These are phyloP conservation scores for Pseudogymnoascus sp. DNA, from an alignment of 2,329 filamentous ascomycete species.

Conservation along the genomic window DNA sequence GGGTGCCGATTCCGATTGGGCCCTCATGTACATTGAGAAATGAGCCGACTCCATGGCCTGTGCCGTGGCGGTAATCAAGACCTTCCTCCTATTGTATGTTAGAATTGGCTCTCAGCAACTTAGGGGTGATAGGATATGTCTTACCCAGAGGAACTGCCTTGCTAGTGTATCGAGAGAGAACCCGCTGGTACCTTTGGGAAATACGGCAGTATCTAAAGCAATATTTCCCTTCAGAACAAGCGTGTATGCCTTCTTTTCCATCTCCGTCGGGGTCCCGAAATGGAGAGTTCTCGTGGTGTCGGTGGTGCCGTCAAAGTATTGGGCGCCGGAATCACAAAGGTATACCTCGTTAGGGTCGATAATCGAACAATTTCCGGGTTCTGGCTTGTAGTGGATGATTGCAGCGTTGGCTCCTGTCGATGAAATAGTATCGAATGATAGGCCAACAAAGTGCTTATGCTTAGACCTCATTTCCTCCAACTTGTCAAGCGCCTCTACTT, in stretches of 20 bases:
- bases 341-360: slow-evolving; percentile 85
- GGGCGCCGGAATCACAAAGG: slow-evolving; percentile 94
- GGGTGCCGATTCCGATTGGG: slow-evolving; percentile 89
- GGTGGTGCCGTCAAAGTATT: slow-evolving; percentile 91
- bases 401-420: slow-evolving; percentile 79
- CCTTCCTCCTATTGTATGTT: slow-evolving; percentile 51
- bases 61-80: slow-evolving; percentile 91
- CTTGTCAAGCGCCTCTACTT: slow-evolving; percentile 87
- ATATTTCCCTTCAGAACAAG: slow-evolving; percentile 93
- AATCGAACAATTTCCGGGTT: slow-evolving; percentile 69
- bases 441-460: slow-evolving; percentile 70
- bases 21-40: slow-evolving; percentile 97
- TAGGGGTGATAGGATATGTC: slow-evolving; percentile 17
- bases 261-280: slow-evolving; percentile 74
- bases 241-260: slow-evolving; percentile 85
- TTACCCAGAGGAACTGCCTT: slow-evolving; percentile 84
- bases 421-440: slow-evolving; percentile 94
- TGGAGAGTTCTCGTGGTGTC: slow-evolving; percentile 92
- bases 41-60: slow-evolving; percentile 90
- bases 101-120: slow-evolving; percentile 2
- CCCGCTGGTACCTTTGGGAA: slow-evolving; percentile 90
- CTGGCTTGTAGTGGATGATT: slow-evolving; percentile 91
- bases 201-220: slow-evolving; percentile 74
- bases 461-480: slow-evolving; percentile 66
- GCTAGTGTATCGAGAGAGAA: slow-evolving; percentile 85